These are phyloP conservation scores for Diaporthe australafricana DNA, from an alignment of 2,329 filamentous ascomycete genomes.

Conservation along the genomic window DNA sequence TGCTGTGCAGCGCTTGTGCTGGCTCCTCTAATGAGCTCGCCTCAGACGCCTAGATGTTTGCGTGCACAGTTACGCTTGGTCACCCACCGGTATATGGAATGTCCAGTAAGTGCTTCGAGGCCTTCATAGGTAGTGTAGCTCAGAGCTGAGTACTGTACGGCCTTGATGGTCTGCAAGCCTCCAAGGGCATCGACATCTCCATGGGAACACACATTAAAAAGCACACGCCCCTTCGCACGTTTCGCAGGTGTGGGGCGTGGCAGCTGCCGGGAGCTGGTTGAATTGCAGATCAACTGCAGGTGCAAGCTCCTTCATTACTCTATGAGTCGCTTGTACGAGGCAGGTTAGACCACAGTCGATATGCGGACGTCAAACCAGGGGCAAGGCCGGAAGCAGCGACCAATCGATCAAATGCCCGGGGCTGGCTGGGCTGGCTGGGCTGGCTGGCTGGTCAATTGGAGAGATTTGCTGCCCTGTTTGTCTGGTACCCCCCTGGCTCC, in stretches of 20 bases:
- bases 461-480: neutral
- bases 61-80: neutral
- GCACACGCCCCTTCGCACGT: neutral
- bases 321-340: conserved; percentile 6
- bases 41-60: too few relatives aligned
- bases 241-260: neutral
- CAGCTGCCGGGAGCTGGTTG: neutral
- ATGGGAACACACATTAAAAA: neutral
- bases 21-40: too few relatives aligned
- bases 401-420: neutral
- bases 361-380: conserved; percentile 8
- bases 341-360: neutral
- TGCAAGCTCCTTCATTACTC: conserved; percentile 28
- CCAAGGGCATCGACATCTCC: too few relatives aligned
- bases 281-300: conserved; percentile 25
- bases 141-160: neutral
- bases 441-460: conserved; percentile 9
- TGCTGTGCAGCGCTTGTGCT: conserved; percentile 4
- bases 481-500: neutral
- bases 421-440: neutral
- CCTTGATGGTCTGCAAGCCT: neutral
- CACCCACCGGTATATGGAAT: neutral
- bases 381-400: conserved; percentile 1
- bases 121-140: neutral
- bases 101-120: too few relatives aligned